Percentiles rank a stretch among this genome's conserved stretches.
phyloP scores from a whole-genome alignment of 2,329 filamentous ascomycete species.

The Colletotrichum sojae region DNA sequence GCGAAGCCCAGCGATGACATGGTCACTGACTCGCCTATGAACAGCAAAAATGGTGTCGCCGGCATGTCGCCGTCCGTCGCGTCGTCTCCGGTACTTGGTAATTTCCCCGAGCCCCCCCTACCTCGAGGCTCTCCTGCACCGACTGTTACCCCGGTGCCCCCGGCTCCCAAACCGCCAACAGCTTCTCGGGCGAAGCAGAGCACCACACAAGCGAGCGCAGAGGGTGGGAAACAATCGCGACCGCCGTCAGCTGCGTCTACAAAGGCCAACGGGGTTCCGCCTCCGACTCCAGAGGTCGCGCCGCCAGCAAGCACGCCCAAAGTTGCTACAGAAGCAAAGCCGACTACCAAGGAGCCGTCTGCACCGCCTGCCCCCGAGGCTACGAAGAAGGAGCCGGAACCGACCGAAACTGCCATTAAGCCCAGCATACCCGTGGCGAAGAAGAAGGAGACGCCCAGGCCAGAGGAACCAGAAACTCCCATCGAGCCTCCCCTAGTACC shows the following conservation, averaged over 20 bases:
- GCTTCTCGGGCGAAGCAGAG: slow-evolving; percentile 83
- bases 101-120: slow-evolving; percentile 74
- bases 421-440: slow-evolving; percentile 47
- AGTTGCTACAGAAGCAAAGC: slow-evolving; percentile 15
- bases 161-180: slow-evolving; percentile 55
- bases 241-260: slow-evolving; percentile 71
- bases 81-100: slow-evolving; percentile 82
- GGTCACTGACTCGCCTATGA: slow-evolving; percentile 41
- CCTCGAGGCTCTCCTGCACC: slow-evolving; percentile 73
- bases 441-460: slow-evolving; percentile 60
- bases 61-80: slow-evolving; percentile 78
- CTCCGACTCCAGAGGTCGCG: slow-evolving; percentile 55
- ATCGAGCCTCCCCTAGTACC: slow-evolving; percentile 60
- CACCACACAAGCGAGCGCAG: slow-evolving; percentile 73
- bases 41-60: slow-evolving; percentile 54
- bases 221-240: slow-evolving; percentile 65
- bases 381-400: slow-evolving; percentile 45
- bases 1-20: background rate
- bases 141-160: slow-evolving; percentile 42
- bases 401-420: slow-evolving; percentile 44
- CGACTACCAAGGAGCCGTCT: slow-evolving; percentile 47
- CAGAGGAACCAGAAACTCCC: slow-evolving; percentile 51
- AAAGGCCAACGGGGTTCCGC: slow-evolving; percentile 69
- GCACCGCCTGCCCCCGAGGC: slow-evolving; percentile 35
- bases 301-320: slow-evolving; percentile 41